Evolutionary conservation across 176 grass and related monocot species (phyloP), one percentile per base, ranked within the genome.

Genomic region (Rhynchospora breviuscula): DNA sequence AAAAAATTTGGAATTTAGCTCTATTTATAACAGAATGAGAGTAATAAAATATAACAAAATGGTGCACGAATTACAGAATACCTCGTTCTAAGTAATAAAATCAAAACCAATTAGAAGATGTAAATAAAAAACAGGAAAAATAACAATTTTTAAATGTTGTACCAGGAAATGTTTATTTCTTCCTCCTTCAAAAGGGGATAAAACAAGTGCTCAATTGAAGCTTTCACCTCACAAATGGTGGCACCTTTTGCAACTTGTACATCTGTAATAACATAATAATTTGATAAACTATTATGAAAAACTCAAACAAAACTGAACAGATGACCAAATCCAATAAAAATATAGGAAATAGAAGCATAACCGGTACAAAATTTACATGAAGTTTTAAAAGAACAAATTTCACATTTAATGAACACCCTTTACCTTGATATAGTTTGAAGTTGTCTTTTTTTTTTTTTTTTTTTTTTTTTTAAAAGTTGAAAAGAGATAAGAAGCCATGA

Each of bases 141-240:
- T 23, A 70, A 15, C 71, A 75, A 14, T 52, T 0, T 76, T 76
- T 8, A 53, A 76, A 77, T 43, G 58, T 2, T 45, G 7, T 92
- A 97, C 95, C 90, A 98, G 62, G 92, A 90, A 82, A 93, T 82
- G 75, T 70, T 65, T 12, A 60, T 82, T 22, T 83, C 85, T 53
- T 75, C 53, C 46, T 89, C 87, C 54, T 87, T 57, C 1, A 78
- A 88, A n/a, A 77, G 78, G 23, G 43, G 48, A 53, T 18, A 72
- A 78, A 98, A 98, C 23, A 94, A 13, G 60, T 84, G 81, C 86
- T 98, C 87, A 70, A 98, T 84, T 1, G 95, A 88, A 60, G 61
- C 81, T 88, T 94, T 98, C 35, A 98, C 85, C 77, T 98, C 92
- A 85, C 79, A 47, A 22, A 98, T 81, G 11, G 79, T 81, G 14